These are phyloP conservation scores for Crepidotus variabilis DNA, from an alignment of 768 basidiomycete genomes.

Conservation along the genomic window DNA sequence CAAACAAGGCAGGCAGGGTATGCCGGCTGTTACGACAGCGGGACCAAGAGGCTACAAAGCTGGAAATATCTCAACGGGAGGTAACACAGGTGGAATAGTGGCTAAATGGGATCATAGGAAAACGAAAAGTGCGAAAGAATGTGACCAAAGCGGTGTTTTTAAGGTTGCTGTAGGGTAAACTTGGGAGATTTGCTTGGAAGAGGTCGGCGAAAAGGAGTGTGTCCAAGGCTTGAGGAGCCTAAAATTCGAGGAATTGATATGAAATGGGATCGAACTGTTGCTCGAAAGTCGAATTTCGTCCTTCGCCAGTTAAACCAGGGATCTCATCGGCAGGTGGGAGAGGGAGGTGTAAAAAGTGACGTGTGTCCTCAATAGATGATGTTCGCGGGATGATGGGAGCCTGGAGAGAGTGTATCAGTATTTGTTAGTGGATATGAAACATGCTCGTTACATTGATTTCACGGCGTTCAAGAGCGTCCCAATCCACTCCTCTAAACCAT, in stretches of 20 bases:
- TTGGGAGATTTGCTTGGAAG: not conserved
- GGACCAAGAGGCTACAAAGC: not conserved
- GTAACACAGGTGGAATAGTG: too few species aligned
- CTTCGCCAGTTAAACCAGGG: constrained; percentile 70
- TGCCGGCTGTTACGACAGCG: not conserved
- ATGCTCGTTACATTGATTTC: constrained; percentile 69
- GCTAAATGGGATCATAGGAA: too few species aligned
- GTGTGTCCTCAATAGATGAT: constrained; percentile 76
- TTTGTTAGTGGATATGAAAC: constrained; percentile 1
- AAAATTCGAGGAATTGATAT: constrained; percentile 78
- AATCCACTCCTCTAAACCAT: constrained; percentile 96
- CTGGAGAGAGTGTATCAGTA: constrained; percentile 32
- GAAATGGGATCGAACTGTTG: constrained; percentile 64
- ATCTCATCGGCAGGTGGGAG: constrained; percentile 76
- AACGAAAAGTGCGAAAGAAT: not conserved
- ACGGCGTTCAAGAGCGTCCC: constrained; percentile 81
- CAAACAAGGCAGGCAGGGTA: not conserved
- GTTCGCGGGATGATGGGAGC: constrained; percentile 86
- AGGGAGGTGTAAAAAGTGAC: constrained; percentile 80
- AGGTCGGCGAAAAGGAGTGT: constrained; percentile 15
- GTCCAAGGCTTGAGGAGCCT: constrained; percentile 17
- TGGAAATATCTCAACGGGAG: too few species aligned
- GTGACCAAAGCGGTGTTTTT: constrained; percentile 1
- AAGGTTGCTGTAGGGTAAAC: not conserved
- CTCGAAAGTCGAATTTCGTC: constrained; percentile 52